Evolutionary conservation across 1,284 basidiomycete genomes (phyloP).

Genomic region (Hortiboletus rubellus): DNA sequence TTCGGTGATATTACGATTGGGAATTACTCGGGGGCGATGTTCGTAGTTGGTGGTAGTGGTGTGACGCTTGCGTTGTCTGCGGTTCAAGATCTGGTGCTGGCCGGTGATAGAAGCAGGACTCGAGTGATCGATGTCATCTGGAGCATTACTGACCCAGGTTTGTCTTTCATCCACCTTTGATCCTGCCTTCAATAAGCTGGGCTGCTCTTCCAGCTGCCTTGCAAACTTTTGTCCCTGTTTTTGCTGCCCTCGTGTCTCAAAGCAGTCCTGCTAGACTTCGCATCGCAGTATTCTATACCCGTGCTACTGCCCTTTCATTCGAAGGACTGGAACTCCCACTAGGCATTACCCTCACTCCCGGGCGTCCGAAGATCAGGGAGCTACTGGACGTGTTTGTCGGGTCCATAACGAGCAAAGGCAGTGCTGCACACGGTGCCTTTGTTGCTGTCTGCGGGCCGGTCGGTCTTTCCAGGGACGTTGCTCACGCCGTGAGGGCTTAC

Average conservation of each 20-base stretch:
- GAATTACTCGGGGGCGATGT: constrained; percentile 34
- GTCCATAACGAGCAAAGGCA: constrained; percentile 41
- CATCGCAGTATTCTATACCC: constrained; percentile 68
- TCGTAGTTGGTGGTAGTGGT: constrained; percentile 72
- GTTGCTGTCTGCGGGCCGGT: constrained; percentile 69
- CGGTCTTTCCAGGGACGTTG: constrained; percentile 55
- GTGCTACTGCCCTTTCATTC: constrained; percentile 38
- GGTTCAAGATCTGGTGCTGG: constrained; percentile 61
- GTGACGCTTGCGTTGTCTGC: constrained; percentile 67
- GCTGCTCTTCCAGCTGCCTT: constrained; percentile 43
- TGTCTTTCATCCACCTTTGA: constrained; percentile 13
- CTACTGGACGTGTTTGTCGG: constrained; percentile 50
- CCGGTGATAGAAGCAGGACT: constrained; percentile 49
- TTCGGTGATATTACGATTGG: constrained; percentile 55
- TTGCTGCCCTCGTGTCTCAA: constrained; percentile 52
- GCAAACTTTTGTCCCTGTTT: constrained; percentile 53
- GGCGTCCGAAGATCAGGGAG: constrained; percentile 48
- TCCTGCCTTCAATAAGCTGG: background rate
- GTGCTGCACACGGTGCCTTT: constrained; percentile 50
- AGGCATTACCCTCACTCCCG: constrained; percentile 48
- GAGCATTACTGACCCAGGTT: constrained; percentile 59
- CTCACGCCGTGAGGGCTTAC: constrained; percentile 48
- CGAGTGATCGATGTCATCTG: constrained; percentile 67
- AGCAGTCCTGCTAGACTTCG: constrained; percentile 45
- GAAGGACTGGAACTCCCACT: constrained; percentile 40